Base-by-base conservation (phyloP, 108 stramenopile species). In the Skeletonema costatum region DNA sequence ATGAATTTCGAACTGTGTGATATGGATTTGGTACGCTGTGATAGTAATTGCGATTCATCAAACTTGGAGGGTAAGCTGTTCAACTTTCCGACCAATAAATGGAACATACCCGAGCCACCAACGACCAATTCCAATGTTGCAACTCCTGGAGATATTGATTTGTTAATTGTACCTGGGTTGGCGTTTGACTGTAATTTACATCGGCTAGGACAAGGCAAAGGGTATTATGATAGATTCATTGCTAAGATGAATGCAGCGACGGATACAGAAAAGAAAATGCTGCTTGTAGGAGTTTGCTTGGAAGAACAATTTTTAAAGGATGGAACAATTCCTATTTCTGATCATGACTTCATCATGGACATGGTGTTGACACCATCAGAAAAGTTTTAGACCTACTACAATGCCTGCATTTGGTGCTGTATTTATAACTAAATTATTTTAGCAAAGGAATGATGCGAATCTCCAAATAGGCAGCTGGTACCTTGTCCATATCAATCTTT, bases 151-250 rank as follows among this genome's bases (percentile, higher is more conserved):
- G 93, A 93, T 60, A 86, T 96, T 41, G 93, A 97, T 78, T 60
- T 94, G 2, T 50, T 97, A 5, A 70, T 97, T 41, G 88, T 97
- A 50, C 96, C 96, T n/a, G 96, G 96, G 25, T 62, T 94, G 35
- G 92, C 87, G 1, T 97, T 97, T 71, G 96, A 97, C 76, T 21
- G 60, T 11, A 61, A 78, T 14, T 80, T 88, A 11, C 78, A 87
- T 69, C 79, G 96, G 32, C 56, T 97, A 14, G 96, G 96, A 5
- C 96, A 97, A 70, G 96, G 96, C 3, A 97, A 94, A 73, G 96
- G 96, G 60, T 97, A 97, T 74, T 97, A 97, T 68, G 96, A 97
- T 88, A 76, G 96, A 41, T 96, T 94, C 73, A 87, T 96, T 62
- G 78, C 81, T n/a, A 80, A 82, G 31, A 94, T 93, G 90, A 17